Conservation (phyloP, 1,284 basidiomycete species). For the Pholiota adiposa region DNA sequence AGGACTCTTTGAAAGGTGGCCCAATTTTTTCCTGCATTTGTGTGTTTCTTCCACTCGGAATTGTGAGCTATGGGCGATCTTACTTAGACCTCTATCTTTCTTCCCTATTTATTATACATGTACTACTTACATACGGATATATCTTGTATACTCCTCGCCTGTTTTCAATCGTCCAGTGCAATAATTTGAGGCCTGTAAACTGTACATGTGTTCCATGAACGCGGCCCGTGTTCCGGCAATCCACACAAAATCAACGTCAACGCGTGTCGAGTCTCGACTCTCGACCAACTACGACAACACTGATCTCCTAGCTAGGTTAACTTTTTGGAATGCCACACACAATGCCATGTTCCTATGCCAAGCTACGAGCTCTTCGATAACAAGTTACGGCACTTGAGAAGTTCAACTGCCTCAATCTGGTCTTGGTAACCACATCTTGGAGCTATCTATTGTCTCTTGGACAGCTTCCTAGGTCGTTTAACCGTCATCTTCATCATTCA, state of each 20-base stretch:
- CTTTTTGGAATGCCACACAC: no score
- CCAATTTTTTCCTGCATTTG: neutral
- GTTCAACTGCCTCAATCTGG: neutral
- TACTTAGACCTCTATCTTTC: neutral
- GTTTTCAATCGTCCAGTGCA: no score
- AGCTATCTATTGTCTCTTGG: neutral
- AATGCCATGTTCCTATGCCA: no score
- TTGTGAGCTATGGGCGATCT: neutral
- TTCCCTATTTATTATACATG: conserved; percentile 13
- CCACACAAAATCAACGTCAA: no score
- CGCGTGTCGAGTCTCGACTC: no score
- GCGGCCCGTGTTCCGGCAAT: no score
- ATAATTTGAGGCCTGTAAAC: no score
- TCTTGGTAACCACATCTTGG: neutral
- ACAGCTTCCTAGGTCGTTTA: neutral
- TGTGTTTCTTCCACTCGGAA: neutral
- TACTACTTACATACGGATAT: conserved; percentile 6
- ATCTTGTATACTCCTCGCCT: neutral
- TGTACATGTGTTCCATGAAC: no score
- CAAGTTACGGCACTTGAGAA: neutral
- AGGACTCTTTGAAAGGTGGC: neutral
- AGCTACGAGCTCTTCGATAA: neutral
- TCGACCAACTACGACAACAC: no score
- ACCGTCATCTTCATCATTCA: neutral
- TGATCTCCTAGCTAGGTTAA: no score